A percentile compares a stretch with the other conserved stretches of the same genome.
These are phyloP conservation scores for Hyaloscypha bicolor DNA, from an alignment of 495 filamentous ascomycete genomes.

Conservation along the genomic window DNA sequence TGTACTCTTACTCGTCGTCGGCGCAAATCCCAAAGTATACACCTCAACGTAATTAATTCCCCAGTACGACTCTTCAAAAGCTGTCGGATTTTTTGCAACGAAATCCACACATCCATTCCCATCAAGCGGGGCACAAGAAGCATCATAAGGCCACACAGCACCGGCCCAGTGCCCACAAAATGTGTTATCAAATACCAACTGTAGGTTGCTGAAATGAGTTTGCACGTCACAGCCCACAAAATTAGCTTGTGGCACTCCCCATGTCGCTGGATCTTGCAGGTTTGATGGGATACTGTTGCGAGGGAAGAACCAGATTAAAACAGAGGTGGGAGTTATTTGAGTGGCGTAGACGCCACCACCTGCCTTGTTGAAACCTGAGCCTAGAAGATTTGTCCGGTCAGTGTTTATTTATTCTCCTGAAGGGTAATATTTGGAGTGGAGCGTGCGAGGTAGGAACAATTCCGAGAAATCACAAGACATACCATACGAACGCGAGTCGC, in stretches of 20 bases:
- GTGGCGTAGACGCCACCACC: constrained; percentile 72
- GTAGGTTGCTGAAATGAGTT: constrained; percentile 67
- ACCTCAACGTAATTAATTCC: no score
- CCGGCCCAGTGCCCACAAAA: constrained; percentile 93
- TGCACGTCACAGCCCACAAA: constrained; percentile 46
- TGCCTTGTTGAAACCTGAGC: constrained; percentile 60
- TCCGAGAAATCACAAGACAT: no score
- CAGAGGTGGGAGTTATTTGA: constrained; percentile 60
- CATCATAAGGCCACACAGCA: constrained; percentile 18
- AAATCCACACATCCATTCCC: background rate
- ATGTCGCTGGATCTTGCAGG: constrained; percentile 58
- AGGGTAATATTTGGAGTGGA: no score
- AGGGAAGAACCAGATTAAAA: constrained; percentile 75
- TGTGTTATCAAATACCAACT: constrained; percentile 77
- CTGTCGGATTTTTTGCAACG: background rate
- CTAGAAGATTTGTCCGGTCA: constrained; percentile 25
- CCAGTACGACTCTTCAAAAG: background rate
- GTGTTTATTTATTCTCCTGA: no score
- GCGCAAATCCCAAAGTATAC: no score
- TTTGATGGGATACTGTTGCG: constrained; percentile 9
- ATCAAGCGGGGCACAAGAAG: background rate
- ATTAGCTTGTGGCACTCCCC: constrained; percentile 55
- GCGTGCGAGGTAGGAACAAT: no score
- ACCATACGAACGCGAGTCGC: no score
- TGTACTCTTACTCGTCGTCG: no score